Evolutionary conservation across 2,329 filamentous ascomycete genomes (phyloP), one percentile per base, ranked within the genome.

Genomic region (Fusarium pseudonygamai): DNA sequence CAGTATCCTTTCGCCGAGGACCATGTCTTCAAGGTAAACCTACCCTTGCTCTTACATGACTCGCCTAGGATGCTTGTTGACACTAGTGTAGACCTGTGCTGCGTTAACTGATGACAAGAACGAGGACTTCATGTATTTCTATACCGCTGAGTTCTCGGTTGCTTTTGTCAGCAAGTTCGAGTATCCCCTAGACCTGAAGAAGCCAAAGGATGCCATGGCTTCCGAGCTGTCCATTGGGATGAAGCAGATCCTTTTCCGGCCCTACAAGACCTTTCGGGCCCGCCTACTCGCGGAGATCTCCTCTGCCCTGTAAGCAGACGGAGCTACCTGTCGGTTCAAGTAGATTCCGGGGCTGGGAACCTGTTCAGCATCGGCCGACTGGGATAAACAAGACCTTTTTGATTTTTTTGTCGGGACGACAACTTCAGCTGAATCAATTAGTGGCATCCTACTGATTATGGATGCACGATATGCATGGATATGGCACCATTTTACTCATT

Each of bases 121-220:
- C 47, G 32, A 60, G 2, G 72, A 78, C 2, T 64, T 53, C 40
- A 70, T 76, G 75, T 64, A 58, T n/a, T 75, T 78, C 10, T 78
- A 78, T 43, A 39, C 52, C 5, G 75, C 75, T 22, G 32, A 26
- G 20, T 67, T 78, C 24, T 69, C 72, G 1, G 24, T 65, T 20
- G 40, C 64, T 7, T 78, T 76, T 24, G 60, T 78, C 5, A 62
- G 61, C 36, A 77, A 77, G n/a, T 77, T 78, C 22, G 72, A 75
- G 45, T 77, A 66, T 30, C 76, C 76, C 18, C 46, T 64, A 12
- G n/a, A 42, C 8, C 50, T 70, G 11, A 34, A 69, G 15, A 63
- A 57, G 30, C 52, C 61, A 16, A n/a, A 52, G 7, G 42, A 45
- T 3, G 28, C 55, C 2, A 52, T 73, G 18, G 52, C 42, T 1